These are phyloP conservation scores for Neurospora tetrasperma DNA, from an alignment of 495 filamentous ascomycete genomes.

Conservation along the genomic window DNA sequence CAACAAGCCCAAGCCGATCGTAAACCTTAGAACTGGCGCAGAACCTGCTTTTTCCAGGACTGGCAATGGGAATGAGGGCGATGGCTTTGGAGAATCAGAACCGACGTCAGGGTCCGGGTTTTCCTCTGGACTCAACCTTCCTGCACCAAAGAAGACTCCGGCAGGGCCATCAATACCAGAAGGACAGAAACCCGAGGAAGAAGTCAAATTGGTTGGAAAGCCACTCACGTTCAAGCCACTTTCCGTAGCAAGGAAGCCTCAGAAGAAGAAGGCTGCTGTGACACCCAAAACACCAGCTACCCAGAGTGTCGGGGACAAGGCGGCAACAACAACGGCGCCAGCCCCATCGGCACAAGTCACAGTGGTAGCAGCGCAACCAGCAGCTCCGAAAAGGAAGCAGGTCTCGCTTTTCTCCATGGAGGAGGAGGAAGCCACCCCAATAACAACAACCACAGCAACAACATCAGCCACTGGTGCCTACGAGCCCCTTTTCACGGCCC, in stretches of 20 bases:
- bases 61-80: slow-evolving; percentile 19
- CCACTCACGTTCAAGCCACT: slow-evolving; percentile 81
- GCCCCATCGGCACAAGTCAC: background rate
- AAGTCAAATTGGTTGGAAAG: slow-evolving; percentile 63
- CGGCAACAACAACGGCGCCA: background rate
- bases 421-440: slow-evolving; percentile 18
- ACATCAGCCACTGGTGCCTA: slow-evolving; percentile 21
- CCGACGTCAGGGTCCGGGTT: slow-evolving; percentile 1
- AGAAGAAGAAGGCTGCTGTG: slow-evolving; percentile 15
- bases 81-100: slow-evolving; percentile 9
- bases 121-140: slow-evolving; percentile 15
- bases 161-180: slow-evolving; percentile 32
- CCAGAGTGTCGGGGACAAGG: background rate
- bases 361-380: slow-evolving; percentile 4
- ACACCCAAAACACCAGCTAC: background rate
- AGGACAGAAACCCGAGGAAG: slow-evolving; percentile 39
- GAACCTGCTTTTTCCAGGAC: slow-evolving; percentile 66
- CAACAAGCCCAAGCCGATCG: slow-evolving; percentile 34
- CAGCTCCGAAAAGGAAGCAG: slow-evolving; percentile 25
- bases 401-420: slow-evolving; percentile 37
- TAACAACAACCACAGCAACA: background rate
- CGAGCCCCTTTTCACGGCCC: slow-evolving; percentile 31
- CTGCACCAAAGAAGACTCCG: slow-evolving; percentile 15
- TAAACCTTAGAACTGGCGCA: slow-evolving; percentile 71
- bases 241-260: slow-evolving; percentile 56